phyloP scores from a whole-genome alignment of 768 basidiomycete species.

The Suillus subluteus region DNA sequence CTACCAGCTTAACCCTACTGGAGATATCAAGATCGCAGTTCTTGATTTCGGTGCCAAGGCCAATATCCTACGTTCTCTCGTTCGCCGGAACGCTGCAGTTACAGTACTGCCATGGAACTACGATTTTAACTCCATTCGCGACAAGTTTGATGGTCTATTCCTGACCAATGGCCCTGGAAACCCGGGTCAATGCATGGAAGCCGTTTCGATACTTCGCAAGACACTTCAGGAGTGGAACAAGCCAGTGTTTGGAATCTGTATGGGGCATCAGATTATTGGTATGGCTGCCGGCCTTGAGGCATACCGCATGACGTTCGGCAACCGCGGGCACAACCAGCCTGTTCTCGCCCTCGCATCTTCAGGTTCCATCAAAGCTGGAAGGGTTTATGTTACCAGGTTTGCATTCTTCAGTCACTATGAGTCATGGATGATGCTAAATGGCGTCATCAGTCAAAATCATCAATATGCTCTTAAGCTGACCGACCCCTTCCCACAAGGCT shows the following conservation, averaged over 20 bases:
- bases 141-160: constrained; percentile 94
- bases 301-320: constrained; percentile 99
- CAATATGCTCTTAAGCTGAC: constrained; percentile 95
- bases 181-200: constrained; percentile 86
- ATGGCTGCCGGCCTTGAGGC: constrained; percentile 97
- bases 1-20: constrained; percentile 84
- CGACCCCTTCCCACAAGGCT: constrained; percentile 95
- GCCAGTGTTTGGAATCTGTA: constrained; percentile 97
- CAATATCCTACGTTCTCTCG: constrained; percentile 92
- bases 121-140: constrained; percentile 91
- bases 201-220: constrained; percentile 75
- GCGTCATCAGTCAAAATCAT: constrained; percentile 79
- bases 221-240: constrained; percentile 89
- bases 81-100: constrained; percentile 88
- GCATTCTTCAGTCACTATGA: constrained; percentile 13
- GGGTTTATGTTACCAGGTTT: constrained; percentile 95
- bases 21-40: constrained; percentile 91
- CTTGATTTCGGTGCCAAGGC: constrained; percentile 98
- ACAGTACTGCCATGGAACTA: constrained; percentile 98
- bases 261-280: constrained; percentile 98
- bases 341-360: constrained; percentile 93
- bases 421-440: background rate
- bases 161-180: constrained; percentile 97
- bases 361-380: constrained; percentile 92
- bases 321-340: constrained; percentile 98